Evolutionary conservation across 2,329 filamentous ascomycete species (phyloP).

Genomic region (Paecilomyces sp.): DNA sequence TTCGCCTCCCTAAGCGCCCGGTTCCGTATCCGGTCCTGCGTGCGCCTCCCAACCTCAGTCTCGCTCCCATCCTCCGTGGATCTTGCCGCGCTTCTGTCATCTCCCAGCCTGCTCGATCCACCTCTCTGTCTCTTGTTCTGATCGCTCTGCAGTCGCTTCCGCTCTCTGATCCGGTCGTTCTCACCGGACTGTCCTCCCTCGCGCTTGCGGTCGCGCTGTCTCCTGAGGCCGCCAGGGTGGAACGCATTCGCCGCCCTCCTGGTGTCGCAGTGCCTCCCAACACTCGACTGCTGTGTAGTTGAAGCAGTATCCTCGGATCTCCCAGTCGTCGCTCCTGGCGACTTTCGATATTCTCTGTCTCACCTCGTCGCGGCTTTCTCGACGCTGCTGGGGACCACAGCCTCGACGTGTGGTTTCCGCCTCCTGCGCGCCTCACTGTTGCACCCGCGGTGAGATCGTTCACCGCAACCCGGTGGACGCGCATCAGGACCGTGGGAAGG

Average conservation of each 20-base stretch:
- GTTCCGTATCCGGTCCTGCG: constrained; percentile 7
- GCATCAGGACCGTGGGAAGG: constrained; percentile 14
- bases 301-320: background rate
- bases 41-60: constrained; percentile 9
- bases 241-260: constrained; percentile 2
- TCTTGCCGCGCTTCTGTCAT: constrained; percentile 12
- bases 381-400: background rate
- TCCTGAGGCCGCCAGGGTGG: constrained; percentile 2
- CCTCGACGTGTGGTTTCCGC: constrained; percentile 7
- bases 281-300: background rate
- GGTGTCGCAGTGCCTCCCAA: constrained; percentile 1
- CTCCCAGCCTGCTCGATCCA: background rate
- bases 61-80: constrained; percentile 11
- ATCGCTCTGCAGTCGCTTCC: background rate
- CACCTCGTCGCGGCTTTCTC: background rate
- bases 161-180: background rate
- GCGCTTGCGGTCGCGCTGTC: background rate
- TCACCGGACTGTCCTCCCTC: background rate
- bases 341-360: background rate
- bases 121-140: background rate
- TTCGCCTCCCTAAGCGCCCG: constrained; percentile 11
- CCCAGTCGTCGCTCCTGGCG: background rate
- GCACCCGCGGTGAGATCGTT: constrained; percentile 13
- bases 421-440: constrained; percentile 20
- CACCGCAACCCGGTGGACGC: constrained; percentile 24